These are phyloP conservation scores for Podaxis pistillaris DNA, from an alignment of 768 basidiomycete genomes.

Conservation along the genomic window DNA sequence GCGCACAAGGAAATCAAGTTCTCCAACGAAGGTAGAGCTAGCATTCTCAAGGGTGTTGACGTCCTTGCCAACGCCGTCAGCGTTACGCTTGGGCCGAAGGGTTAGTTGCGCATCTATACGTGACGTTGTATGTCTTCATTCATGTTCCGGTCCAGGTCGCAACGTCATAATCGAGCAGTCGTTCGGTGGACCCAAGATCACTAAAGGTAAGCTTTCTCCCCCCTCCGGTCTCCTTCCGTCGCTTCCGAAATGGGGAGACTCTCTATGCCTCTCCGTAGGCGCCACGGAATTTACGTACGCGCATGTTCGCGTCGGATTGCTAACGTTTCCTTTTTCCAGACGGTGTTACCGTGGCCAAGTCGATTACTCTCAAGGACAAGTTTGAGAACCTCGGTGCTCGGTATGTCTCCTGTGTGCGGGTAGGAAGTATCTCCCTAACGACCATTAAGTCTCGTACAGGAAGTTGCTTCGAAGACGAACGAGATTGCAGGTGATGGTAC, in stretches of 20 bases:
- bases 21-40: conserved; percentile 90
- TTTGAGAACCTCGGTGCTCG: conserved; percentile 99
- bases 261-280: background rate
- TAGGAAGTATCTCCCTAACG: background rate
- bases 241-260: background rate
- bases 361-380: conserved; percentile 93
- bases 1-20: conserved; percentile 98
- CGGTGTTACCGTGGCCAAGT: conserved; percentile 97
- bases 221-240: background rate
- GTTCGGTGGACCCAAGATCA: conserved; percentile 90
- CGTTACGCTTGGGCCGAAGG: conserved; percentile 96
- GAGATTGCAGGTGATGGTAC: conserved; percentile 97
- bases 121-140: conserved; percentile 2
- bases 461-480: conserved; percentile 96
- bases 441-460: conserved; percentile 75
- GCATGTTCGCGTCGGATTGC: background rate
- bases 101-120: conserved; percentile 32
- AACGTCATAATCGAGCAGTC: conserved; percentile 99
- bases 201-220: conserved; percentile 65
- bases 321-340: conserved; percentile 44
- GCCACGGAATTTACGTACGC: background rate
- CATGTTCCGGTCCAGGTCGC: conserved; percentile 54
- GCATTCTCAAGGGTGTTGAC: conserved; percentile 95
- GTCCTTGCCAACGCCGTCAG: conserved; percentile 95
- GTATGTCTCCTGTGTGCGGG: conserved; percentile 37